Conservation (phyloP, 2,329 filamentous ascomycete species). For the Ploettnerulaceae sp. region DNA sequence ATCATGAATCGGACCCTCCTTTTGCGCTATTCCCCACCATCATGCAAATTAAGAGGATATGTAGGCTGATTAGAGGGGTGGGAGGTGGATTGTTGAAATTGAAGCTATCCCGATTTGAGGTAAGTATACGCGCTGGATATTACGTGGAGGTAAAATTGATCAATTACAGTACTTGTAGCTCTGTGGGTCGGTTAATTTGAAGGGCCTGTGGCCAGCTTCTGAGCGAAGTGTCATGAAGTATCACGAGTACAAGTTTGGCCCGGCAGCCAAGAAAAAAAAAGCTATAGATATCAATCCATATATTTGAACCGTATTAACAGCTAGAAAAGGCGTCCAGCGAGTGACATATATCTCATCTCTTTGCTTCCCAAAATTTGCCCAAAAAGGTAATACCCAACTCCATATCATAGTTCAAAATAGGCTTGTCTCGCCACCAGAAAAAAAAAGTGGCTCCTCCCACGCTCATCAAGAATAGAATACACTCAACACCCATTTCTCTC, state of each 20-base stretch:
- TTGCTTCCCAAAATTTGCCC: not conserved
- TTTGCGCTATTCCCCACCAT: too few species aligned
- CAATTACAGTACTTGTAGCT: too few species aligned
- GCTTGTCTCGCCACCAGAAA: not conserved
- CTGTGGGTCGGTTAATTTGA: too few species aligned
- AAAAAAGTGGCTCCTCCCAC: slow-evolving; percentile 1
- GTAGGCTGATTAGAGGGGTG: too few species aligned
- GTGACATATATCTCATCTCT: slow-evolving; percentile 13
- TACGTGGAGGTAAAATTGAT: too few species aligned
- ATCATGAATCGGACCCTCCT: too few species aligned
- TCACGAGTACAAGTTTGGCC: not conserved
- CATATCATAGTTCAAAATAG: slow-evolving; percentile 3
- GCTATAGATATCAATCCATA: slow-evolving; percentile 10
- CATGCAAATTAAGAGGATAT: too few species aligned
- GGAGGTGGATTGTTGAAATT: too few species aligned
- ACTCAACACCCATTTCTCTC: not conserved
- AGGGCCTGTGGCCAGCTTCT: too few species aligned
- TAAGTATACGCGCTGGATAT: too few species aligned
- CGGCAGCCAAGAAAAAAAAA: not conserved
- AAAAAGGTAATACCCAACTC: slow-evolving; percentile 5
- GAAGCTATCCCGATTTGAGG: too few species aligned
- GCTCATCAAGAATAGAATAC: slow-evolving; percentile 7
- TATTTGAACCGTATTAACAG: slow-evolving; percentile 20
- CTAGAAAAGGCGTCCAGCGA: slow-evolving; percentile 18
- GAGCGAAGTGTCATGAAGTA: too few species aligned